These are phyloP conservation scores for Candida chauliodis DNA, from an alignment of 805 yeast genomes.

Conservation along the genomic window DNA sequence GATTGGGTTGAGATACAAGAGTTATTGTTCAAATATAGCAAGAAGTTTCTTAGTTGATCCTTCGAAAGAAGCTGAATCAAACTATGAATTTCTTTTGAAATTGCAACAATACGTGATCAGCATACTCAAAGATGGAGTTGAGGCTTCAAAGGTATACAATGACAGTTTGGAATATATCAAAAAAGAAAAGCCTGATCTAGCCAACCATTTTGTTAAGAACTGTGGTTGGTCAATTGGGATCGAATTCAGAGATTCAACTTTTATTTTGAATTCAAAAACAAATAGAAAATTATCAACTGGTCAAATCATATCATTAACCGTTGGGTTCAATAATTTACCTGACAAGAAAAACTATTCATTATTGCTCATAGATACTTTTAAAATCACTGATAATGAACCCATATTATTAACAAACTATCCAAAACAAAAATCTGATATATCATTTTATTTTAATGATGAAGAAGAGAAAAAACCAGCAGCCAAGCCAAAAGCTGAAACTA, in stretches of 20 bases:
- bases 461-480: conserved; percentile 38
- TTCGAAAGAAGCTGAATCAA: conserved; percentile 67
- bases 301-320: conserved; percentile 67
- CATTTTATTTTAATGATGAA: conserved; percentile 78
- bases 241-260: conserved; percentile 79
- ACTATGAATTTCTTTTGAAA: conserved; percentile 71
- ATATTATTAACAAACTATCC: conserved; percentile 69
- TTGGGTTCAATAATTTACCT: conserved; percentile 69
- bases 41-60: conserved; percentile 92
- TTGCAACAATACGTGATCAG: conserved; percentile 62
- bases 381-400: conserved; percentile 61
- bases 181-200: conserved; percentile 59
- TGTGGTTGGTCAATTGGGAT: conserved; percentile 88
- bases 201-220: conserved; percentile 63
- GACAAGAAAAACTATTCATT: conserved; percentile 66
- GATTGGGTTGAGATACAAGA: conserved; percentile 80
- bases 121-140: conserved; percentile 62
- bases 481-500: conserved; percentile 30
- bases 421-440: conserved; percentile 67
- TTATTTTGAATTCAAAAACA: conserved; percentile 69
- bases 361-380: conserved; percentile 75
- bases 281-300: conserved; percentile 67
- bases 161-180: conserved; percentile 60
- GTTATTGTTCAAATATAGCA: conserved; percentile 83
- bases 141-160: conserved; percentile 63